Evolutionary conservation across 345 rosid species (phyloP), one percentile per base, ranked within the genome.

Genomic region (Pugionium dolabratum): DNA sequence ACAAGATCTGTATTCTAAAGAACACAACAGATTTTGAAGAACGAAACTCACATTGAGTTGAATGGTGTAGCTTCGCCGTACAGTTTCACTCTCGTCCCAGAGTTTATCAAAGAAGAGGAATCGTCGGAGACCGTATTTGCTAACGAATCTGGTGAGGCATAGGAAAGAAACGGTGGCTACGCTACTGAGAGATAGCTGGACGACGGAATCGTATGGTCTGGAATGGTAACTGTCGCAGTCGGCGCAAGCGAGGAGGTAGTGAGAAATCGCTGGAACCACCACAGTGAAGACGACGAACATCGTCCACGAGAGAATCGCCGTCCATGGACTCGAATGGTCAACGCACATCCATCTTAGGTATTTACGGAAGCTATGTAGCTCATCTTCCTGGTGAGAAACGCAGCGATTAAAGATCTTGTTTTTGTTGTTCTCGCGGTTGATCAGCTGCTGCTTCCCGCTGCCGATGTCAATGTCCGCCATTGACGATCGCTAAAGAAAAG

Each of bases 91-190:
- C 71, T 88, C 99, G 57, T 85, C 84, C 50, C 86, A 85, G 3
- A 94, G 95, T 71, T 88, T 90, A 59, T 94, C 97, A 39, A 94
- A 81, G 79, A 94, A 94, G 70, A 94, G 75, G 62, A 94, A 94
- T 66, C 97, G 54, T n/a, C 90, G 41, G 2, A 90, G 66, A 27
- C 97, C 99, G 6, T 75, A 90, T 43, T 72, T 82, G 62, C 77
- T 81, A 7, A 88, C 78, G 48, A 94, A 94, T 46, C 75, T 35
- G 1, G 97, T 78, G 70, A 90, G 78, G 27, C 91, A 88, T 10
- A 90, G 57, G 36, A 88, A 90, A 26, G 97, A 86, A 41, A 94
- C 66, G 6, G 88, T 65, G 4, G 97, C 88, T 11, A 85, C 67
- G 70, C 84, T 70, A 74, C 92, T 90, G 10, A 94, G 76, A 4